phyloP scores from a whole-genome alignment of 441 rosid species.

The Mallotus japonicus region DNA sequence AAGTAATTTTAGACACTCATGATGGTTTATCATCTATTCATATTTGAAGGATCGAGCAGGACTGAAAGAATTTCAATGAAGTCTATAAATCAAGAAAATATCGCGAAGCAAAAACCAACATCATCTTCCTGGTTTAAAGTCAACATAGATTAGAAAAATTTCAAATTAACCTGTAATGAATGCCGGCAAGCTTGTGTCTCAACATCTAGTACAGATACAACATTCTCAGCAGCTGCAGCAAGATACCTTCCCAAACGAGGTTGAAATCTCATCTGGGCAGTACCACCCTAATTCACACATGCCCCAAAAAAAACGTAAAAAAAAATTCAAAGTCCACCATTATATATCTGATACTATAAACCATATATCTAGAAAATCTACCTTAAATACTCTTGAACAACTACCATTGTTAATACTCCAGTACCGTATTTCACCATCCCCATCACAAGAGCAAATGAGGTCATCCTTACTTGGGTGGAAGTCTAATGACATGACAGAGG shows the following conservation, averaged over 20 bases:
- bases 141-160: background rate
- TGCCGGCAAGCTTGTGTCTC: slow-evolving; percentile 81
- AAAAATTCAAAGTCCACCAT: background rate
- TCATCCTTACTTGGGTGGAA: slow-evolving; percentile 90
- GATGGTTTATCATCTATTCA: no score
- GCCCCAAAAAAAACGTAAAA: background rate
- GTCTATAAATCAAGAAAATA: background rate
- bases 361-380: slow-evolving; percentile 26
- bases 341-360: background rate
- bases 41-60: background rate
- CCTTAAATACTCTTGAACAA: slow-evolving; percentile 80
- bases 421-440: slow-evolving; percentile 79
- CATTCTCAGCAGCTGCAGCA: slow-evolving; percentile 84
- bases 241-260: slow-evolving; percentile 80
- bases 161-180: slow-evolving; percentile 64
- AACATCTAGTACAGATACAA: slow-evolving; percentile 75
- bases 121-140: background rate
- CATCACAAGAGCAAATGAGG: slow-evolving; percentile 89
- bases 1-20: no score
- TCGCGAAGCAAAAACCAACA: background rate
- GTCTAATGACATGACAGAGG: slow-evolving; percentile 76
- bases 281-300: slow-evolving; percentile 61
- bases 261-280: slow-evolving; percentile 84
- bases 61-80: background rate
- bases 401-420: slow-evolving; percentile 89